Percentiles rank a stretch among this genome's conserved stretches.
These are phyloP conservation scores for Kwoniella bestiolae DNA, from an alignment of 768 basidiomycete species.

Conservation along the genomic window DNA sequence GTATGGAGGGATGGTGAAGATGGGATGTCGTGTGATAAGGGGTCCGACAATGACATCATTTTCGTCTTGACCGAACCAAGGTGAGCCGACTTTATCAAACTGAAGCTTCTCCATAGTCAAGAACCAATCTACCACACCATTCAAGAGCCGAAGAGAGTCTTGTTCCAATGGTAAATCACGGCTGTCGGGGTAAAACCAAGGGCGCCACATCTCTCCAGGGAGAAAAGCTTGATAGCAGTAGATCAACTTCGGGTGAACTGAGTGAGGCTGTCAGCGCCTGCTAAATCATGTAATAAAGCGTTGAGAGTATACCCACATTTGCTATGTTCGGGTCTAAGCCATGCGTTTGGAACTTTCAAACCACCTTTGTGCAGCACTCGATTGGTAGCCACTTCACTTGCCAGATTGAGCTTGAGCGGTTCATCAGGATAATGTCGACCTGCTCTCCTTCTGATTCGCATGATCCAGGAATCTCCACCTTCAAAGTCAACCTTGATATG, in stretches of 20 bases:
- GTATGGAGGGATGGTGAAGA: slow-evolving; percentile 8
- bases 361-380: background rate
- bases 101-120: slow-evolving; percentile 12
- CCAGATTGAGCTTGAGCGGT: background rate
- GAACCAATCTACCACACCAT: slow-evolving; percentile 5
- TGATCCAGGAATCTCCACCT: slow-evolving; percentile 6
- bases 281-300: background rate
- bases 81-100: slow-evolving; percentile 19
- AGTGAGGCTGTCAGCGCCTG: too few species aligned
- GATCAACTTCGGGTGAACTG: background rate
- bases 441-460: slow-evolving; percentile 4
- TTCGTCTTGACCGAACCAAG: background rate
- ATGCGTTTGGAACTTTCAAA: background rate
- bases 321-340: background rate
- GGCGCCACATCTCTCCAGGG: background rate
- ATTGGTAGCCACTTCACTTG: slow-evolving; percentile 5
- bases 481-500: slow-evolving; percentile 16
- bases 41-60: slow-evolving; percentile 16
- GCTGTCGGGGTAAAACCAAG: background rate
- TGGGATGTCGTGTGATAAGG: background rate
- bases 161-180: background rate
- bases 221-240: slow-evolving; percentile 7
- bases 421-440: background rate
- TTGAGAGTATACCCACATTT: background rate
- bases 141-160: background rate